phyloP scores from a whole-genome alignment of 2,329 filamentous ascomycete species.

The Aspergillus amoenus region DNA sequence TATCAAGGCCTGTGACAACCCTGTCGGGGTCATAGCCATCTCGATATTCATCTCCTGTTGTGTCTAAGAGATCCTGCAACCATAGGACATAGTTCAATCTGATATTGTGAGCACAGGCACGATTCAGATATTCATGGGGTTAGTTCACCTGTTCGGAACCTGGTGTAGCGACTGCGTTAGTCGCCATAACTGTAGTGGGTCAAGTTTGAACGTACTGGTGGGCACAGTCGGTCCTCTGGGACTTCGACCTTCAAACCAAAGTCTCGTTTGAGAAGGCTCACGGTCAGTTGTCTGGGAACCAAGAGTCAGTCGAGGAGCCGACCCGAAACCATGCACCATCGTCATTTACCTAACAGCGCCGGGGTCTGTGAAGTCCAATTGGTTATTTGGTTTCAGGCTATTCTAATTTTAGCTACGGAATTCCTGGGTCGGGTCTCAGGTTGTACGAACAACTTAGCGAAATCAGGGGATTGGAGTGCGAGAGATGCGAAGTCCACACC shows the following conservation, averaged over 20 bases:
- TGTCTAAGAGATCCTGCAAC: conserved; percentile 79
- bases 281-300: conserved; percentile 63
- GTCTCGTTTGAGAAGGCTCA: conserved; percentile 71
- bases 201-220: conserved; percentile 59
- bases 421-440: conserved; percentile 35
- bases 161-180: conserved; percentile 20
- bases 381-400: conserved; percentile 55
- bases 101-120: conserved; percentile 25
- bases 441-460: conserved; percentile 55
- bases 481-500: conserved; percentile 63
- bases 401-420: conserved; percentile 2
- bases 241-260: conserved; percentile 72
- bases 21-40: conserved; percentile 55
- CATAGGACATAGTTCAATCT: conserved; percentile 89
- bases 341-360: conserved; percentile 64
- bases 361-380: conserved; percentile 79
- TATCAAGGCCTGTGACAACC: conserved; percentile 71
- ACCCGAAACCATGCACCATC: conserved; percentile 9
- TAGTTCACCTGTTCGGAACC: conserved; percentile 48
- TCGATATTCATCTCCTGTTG: conserved; percentile 51
- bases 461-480: conserved; percentile 58
- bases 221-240: conserved; percentile 78
- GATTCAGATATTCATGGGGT: neutral
- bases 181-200: neutral
- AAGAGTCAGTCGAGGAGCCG: conserved; percentile 10